phyloP scores from a whole-genome alignment of 352 stramenopile genomes.

The Aphanomyces invadans region DNA sequence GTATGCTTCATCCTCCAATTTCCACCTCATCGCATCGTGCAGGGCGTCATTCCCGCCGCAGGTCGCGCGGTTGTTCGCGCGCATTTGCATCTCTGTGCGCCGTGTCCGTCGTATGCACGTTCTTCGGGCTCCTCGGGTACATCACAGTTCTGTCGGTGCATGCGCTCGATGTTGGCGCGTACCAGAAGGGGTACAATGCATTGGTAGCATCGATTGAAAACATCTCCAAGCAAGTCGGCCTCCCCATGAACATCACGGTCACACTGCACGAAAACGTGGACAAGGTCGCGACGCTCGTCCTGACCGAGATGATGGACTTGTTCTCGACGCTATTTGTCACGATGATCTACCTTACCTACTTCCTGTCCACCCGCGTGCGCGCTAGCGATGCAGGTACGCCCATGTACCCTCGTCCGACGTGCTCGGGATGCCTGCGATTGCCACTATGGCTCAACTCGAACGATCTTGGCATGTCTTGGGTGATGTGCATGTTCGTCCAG shows the following conservation, averaged over 20 bases:
- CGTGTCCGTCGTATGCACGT: conserved; percentile 78
- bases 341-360: conserved; percentile 85
- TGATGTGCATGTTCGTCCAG: no score
- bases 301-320: conserved; percentile 84
- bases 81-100: conserved; percentile 75
- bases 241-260: conserved; percentile 83
- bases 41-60: conserved; percentile 58
- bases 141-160: conserved; percentile 84
- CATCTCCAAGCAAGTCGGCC: conserved; percentile 58
- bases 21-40: background rate
- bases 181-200: conserved; percentile 77
- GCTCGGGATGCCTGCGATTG: no score
- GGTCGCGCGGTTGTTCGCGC: conserved; percentile 71
- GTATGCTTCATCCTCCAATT: background rate
- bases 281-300: conserved; percentile 73
- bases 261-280: conserved; percentile 86
- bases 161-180: conserved; percentile 65
- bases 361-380: conserved; percentile 75
- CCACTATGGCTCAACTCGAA: no score
- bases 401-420: no score
- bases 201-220: conserved; percentile 57
- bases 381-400: conserved; percentile 54
- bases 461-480: no score
- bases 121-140: conserved; percentile 79
- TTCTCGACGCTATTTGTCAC: conserved; percentile 87